Percentiles rank a stretch among this genome's conserved stretches.
Conservation (phyloP, 345 rosid species). For the Cardamine resedifolia region DNA sequence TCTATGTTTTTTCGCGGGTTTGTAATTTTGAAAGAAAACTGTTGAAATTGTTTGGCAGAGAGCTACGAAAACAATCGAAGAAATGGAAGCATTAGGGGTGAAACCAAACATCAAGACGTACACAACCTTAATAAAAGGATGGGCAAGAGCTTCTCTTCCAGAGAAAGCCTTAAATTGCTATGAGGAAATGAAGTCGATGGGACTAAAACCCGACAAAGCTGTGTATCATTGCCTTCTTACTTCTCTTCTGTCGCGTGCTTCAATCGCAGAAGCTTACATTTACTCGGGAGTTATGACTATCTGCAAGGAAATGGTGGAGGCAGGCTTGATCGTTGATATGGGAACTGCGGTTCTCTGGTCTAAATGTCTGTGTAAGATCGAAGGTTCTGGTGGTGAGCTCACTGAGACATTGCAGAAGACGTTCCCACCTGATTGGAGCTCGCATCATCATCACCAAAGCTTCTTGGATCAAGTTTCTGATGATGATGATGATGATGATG, state of each 20-base stretch:
- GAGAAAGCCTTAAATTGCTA: constrained; percentile 85
- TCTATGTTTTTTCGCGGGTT: not conserved
- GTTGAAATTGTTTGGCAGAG: constrained; percentile 47
- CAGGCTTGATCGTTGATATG: constrained; percentile 80
- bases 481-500: constrained; percentile 38
- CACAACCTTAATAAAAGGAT: constrained; percentile 87
- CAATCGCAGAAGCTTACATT: constrained; percentile 72
- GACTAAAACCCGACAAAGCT: constrained; percentile 83
- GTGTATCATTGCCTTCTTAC: constrained; percentile 92
- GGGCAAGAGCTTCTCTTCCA: constrained; percentile 93
- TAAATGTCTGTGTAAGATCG: constrained; percentile 73
- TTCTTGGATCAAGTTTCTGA: constrained; percentile 39
- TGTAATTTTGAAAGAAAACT: not conserved
- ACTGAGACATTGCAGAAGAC: constrained; percentile 92
- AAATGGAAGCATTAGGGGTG: constrained; percentile 68
- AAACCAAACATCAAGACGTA: constrained; percentile 87
- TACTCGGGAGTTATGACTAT: constrained; percentile 58
- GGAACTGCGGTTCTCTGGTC: constrained; percentile 97
- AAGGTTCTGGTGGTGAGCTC: constrained; percentile 84
- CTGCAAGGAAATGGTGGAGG: constrained; percentile 75
- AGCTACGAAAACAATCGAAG: constrained; percentile 63
- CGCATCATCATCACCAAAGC: constrained; percentile 36
- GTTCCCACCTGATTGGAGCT: constrained; percentile 90
- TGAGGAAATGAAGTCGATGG: constrained; percentile 74
- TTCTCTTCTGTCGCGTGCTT: constrained; percentile 75